Evolutionary conservation across 2,329 filamentous ascomycete species (phyloP).

Genomic region (Cercospora canescens): DNA sequence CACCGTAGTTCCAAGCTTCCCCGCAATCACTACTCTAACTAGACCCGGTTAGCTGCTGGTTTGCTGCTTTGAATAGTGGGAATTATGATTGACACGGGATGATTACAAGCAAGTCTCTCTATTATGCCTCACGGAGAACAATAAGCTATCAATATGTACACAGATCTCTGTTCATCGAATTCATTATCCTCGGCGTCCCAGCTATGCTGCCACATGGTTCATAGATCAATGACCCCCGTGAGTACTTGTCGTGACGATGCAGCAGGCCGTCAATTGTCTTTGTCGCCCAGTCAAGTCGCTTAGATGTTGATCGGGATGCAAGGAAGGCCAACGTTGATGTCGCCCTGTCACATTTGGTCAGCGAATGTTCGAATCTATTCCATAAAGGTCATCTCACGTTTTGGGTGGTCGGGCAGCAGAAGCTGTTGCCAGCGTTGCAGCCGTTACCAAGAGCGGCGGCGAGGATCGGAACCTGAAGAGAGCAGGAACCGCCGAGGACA

Average conservation of each 20-base stretch:
- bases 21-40: background rate
- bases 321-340: slow-evolving; percentile 5
- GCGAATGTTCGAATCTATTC: background rate
- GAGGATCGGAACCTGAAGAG: slow-evolving; percentile 3
- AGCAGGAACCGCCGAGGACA: slow-evolving; percentile 18
- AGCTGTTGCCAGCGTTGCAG: slow-evolving; percentile 19
- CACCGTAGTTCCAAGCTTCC: background rate
- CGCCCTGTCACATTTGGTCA: background rate
- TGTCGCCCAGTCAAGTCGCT: background rate
- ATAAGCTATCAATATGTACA: background rate
- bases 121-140: background rate
- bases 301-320: slow-evolving; percentile 12
- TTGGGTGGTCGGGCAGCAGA: slow-evolving; percentile 24
- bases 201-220: background rate
- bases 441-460: background rate
- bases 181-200: background rate
- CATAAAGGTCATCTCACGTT: background rate
- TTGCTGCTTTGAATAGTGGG: background rate
- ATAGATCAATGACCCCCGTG: background rate
- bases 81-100: background rate
- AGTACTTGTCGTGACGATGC: background rate
- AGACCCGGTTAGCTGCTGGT: background rate
- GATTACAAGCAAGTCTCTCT: background rate
- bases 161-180: background rate
- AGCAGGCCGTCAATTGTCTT: background rate